Conservation (phyloP, 78 protist species). For the Anaeramoeba ignava region DNA sequence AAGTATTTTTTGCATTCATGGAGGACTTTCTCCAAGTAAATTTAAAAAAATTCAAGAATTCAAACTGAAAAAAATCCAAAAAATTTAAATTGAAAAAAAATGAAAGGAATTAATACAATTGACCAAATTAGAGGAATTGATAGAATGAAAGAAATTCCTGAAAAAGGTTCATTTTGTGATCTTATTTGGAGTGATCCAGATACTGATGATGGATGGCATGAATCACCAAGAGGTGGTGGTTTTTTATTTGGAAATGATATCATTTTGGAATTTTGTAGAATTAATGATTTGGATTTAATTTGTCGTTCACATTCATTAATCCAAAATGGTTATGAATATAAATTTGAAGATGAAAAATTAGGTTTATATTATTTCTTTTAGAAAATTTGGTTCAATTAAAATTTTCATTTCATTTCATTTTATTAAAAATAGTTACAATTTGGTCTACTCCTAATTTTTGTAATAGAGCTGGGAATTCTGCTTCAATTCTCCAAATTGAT, state of each 20-base stretch:
- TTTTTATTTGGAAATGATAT: background rate
- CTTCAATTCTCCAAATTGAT: background rate
- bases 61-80: background rate
- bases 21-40: background rate
- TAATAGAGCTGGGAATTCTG: background rate
- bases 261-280: background rate
- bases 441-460: background rate
- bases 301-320: background rate
- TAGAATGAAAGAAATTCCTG: background rate
- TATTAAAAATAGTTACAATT: slow-evolving; percentile 1
- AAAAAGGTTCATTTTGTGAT: background rate
- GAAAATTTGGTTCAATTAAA: no score
- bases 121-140: background rate
- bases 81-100: background rate
- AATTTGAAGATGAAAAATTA: background rate
- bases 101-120: background rate
- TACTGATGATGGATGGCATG: background rate
- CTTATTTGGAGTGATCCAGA: background rate
- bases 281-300: background rate
- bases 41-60: no score
- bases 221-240: background rate
- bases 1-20: background rate
- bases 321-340: background rate
- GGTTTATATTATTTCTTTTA: no score
- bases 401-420: no score